These are phyloP conservation scores for Escallonia herrerae DNA, from an alignment of 129 eudicot genomes.

Conservation along the genomic window DNA sequence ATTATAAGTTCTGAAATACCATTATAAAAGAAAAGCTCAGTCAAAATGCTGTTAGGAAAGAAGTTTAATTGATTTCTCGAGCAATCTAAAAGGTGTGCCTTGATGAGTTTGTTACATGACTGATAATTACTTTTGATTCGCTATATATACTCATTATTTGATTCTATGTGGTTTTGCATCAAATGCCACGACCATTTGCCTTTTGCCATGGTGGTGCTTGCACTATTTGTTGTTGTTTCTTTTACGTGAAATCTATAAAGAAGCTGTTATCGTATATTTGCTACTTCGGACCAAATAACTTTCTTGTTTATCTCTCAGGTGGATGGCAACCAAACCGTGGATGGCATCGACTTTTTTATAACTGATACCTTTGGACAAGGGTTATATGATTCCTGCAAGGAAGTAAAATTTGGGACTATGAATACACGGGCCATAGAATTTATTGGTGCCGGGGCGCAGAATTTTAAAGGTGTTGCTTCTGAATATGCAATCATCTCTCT, in stretches of 20 bases:
- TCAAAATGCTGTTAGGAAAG: no score
- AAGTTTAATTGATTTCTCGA: neutral
- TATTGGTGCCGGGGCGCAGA: slow-evolving; percentile 56
- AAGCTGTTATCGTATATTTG: neutral
- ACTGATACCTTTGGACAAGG: slow-evolving; percentile 53
- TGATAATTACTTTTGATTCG: no score
- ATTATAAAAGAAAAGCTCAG: no score
- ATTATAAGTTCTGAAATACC: no score
- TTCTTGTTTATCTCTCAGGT: slow-evolving; percentile 23
- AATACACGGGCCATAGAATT: slow-evolving; percentile 60
- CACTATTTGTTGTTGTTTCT: neutral
- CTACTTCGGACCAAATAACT: neutral
- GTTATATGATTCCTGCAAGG: slow-evolving; percentile 64
- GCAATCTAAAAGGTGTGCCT: neutral
- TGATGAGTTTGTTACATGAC: neutral
- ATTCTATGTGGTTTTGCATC: neutral
- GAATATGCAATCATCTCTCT: neutral
- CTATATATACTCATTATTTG: neutral
- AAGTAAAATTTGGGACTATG: slow-evolving; percentile 70
- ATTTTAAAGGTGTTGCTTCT: slow-evolving; percentile 37
- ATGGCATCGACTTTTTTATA: slow-evolving; percentile 46
- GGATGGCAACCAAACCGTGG: slow-evolving; percentile 41
- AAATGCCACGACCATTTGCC: neutral
- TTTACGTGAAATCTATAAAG: neutral
- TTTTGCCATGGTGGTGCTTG: neutral